Base-by-base conservation (phyloP, 179 eudicot genomes). In the Spinacia oleracea region DNA sequence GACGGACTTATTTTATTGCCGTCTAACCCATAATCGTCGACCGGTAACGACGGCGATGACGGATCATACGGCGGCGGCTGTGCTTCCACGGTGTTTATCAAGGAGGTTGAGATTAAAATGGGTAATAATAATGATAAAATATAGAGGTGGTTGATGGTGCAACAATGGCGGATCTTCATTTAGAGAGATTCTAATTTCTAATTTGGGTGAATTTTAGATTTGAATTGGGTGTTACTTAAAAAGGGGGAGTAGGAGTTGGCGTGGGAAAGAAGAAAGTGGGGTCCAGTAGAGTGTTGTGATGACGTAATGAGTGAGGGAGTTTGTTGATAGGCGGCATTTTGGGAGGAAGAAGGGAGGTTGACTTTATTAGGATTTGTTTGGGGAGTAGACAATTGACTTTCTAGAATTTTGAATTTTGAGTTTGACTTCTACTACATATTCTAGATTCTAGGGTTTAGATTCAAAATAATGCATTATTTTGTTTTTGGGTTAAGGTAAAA, bases 1-100 rank as follows among this genome's bases (percentile, higher is more conserved):
- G 88, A 78, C 4, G 91, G 78, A 58, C 50, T 80, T 9, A 75
- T 58, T 58, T n/a, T 75, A n/a, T 42, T 31, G 18, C 15, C 27
- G 20, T 34, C 53, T 20, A 46, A 20, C 4, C 0, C 50, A 48
- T 66, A 9, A 12, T 25, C 70, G 3, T 42, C 86, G 70, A 11
- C 67, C n/a, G 79, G 31, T 18, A 46, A 15, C 2, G 56, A 15
- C 2, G 70, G 10, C 0, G 40, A 38, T 38, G 82, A 11, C n/a
- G n/a, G n/a, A n/a, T n/a, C n/a, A 34, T 55, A 34, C 5, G 77
- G 9, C 58, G 77, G 63, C 38, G 40, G 34, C 51, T 86, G 90
- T 1, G 87, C 87, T 8, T 80, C 67, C 50, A 78, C 81, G 8
- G 29, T 0, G 3, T 53, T 5, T 1, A 42, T 5, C 5, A 73